A percentile compares a stretch with the other conserved stretches of the same genome.
Evolutionary conservation across 306 rosid genomes (phyloP).

Genomic region (Lagenaria siceraria): DNA sequence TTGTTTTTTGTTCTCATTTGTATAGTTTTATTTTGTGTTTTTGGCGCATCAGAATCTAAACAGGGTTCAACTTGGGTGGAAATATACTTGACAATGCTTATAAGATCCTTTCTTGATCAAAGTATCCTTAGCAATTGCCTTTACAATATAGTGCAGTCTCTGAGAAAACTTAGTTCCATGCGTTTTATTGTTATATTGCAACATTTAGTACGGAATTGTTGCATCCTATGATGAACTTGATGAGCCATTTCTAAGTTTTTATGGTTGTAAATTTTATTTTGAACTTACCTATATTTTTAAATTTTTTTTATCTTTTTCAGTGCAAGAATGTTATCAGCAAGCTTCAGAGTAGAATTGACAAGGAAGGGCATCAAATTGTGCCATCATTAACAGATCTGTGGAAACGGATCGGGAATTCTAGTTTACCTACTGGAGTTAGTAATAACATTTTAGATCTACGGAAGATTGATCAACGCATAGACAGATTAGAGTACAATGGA

Average conservation of each 20-base stretch:
- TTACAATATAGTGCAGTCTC: background rate
- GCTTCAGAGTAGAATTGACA: slow-evolving; percentile 72
- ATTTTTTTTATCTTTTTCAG: slow-evolving; percentile 23
- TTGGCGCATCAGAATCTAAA: background rate
- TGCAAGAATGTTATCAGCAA: slow-evolving; percentile 86
- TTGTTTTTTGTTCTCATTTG: background rate
- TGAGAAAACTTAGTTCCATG: background rate
- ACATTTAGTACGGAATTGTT: background rate
- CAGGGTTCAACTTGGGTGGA: background rate
- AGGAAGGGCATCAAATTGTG: slow-evolving; percentile 83
- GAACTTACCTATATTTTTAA: slow-evolving; percentile 1
- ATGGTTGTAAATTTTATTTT: background rate
- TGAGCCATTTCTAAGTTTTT: background rate
- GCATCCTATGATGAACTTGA: background rate
- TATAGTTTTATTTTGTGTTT: background rate
- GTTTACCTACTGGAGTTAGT: slow-evolving; percentile 40
- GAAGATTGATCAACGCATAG: slow-evolving; percentile 78
- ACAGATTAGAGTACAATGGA: slow-evolving; percentile 69
- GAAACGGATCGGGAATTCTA: slow-evolving; percentile 72
- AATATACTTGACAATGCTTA: background rate
- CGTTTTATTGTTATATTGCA: background rate
- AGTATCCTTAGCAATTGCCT: background rate
- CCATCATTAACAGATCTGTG: slow-evolving; percentile 86
- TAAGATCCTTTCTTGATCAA: background rate
- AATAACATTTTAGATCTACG: slow-evolving; percentile 56